phyloP scores from a whole-genome alignment of 306 rosid species.

The Cucurbita moschata region DNA sequence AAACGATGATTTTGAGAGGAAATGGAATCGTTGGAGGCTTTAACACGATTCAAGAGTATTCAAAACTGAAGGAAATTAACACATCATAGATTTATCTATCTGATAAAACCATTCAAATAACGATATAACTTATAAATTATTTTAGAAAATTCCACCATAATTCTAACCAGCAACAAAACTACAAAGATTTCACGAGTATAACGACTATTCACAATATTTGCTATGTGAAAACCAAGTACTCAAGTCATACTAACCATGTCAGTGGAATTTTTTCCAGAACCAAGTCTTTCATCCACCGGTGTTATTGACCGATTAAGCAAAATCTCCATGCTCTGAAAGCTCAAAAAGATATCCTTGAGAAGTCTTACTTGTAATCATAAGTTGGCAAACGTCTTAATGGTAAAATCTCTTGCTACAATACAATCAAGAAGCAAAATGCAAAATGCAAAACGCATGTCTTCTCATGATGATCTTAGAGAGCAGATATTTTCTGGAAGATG shows the following conservation, averaged over 20 bases:
- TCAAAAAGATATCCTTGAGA: neutral
- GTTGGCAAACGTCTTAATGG: neutral
- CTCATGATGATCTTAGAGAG: neutral
- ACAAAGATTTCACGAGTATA: neutral
- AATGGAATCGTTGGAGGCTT: neutral
- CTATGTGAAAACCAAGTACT: conserved; percentile 4
- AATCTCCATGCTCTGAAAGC: conserved; percentile 54
- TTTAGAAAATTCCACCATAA: neutral
- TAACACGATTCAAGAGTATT: neutral
- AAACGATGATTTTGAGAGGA: neutral
- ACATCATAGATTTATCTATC: neutral
- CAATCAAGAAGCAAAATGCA: neutral
- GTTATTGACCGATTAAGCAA: conserved; percentile 26
- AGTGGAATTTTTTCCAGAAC: conserved; percentile 21
- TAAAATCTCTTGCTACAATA: neutral
- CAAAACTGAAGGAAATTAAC: neutral
- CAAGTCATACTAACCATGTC: conserved; percentile 36
- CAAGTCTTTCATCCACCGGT: conserved; percentile 19
- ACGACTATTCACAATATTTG: neutral
- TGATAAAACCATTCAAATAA: neutral
- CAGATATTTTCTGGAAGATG: neutral
- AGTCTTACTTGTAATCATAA: neutral
- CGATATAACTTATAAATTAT: neutral
- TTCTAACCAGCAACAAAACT: neutral
- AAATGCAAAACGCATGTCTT: neutral